Base-by-base conservation (phyloP, 768 basidiomycete species). In the Boletus edulis region DNA sequence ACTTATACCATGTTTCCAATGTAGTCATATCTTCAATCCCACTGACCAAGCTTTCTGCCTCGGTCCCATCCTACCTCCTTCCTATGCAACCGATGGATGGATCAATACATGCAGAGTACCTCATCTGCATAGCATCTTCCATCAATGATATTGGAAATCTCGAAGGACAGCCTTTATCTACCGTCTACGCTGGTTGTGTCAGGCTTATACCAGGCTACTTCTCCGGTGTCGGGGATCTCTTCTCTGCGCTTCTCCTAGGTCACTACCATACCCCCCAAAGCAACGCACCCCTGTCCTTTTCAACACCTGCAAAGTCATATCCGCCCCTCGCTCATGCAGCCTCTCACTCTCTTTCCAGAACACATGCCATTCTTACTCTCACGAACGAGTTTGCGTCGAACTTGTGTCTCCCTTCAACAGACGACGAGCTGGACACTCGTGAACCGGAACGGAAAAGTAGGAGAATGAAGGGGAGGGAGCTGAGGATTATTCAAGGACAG, bases 161-260 rank as follows among this genome's bases (percentile, higher is more conserved):
- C 34, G 58, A 49, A 46, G 55, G 38, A 12, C 51, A 57, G 1
- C 17, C 51, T 51, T 48, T 67, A 32, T 81, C 81, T 0, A 67
- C 70, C 1, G 82, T 95, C 4, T 83, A 89, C 70, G 85, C 84
- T 0, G 84, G 84, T 63, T 80, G 78, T 42, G 84, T 99, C 10
- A 87, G 88, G 3, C 79, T 87, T 29, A 79, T 98, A 43, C 82
- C 87, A 6, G 95, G 94, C 12, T 97, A 98, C 75, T 98, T 94
- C 70, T 89, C 92, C 18, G 97, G 97, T 24, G 95, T 97, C 12
- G 97, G 97, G 17, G 97, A 99, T 70, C 84, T 98, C 52, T 98
- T 98, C 75, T 94, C 94, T 7, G 91, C 96, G 2, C 83, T 98
- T 52, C 83, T 95, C 27, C 78, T 96, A 5, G 94, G 85, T 0